Evolutionary conservation across 352 stramenopile species (phyloP).

Genomic region (Ophiocytium majus): DNA sequence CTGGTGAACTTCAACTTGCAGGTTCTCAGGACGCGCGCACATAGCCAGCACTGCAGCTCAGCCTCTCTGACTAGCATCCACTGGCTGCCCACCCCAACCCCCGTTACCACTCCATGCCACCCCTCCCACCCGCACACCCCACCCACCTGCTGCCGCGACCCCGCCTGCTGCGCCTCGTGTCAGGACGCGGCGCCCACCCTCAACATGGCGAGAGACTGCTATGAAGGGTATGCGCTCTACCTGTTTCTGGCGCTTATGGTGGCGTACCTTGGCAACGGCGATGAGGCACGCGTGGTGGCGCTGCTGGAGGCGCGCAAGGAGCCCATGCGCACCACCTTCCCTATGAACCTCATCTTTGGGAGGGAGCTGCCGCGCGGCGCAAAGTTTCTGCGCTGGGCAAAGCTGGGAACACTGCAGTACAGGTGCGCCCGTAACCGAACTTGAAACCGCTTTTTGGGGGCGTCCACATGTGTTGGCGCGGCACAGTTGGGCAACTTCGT

Average conservation of each 20-base stretch:
- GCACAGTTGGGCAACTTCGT: too few species aligned
- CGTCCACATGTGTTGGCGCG: too few species aligned
- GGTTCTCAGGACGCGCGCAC: too few species aligned
- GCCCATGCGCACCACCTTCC: slow-evolving; percentile 13
- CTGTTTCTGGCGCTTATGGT: slow-evolving; percentile 94
- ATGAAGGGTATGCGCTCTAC: slow-evolving; percentile 97
- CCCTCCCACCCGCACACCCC: too few species aligned
- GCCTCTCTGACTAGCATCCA: neutral
- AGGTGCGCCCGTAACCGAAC: too few species aligned
- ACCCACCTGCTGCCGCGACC: too few species aligned
- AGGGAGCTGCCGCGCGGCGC: slow-evolving; percentile 43
- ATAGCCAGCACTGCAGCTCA: too few species aligned
- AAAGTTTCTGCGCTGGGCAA: slow-evolving; percentile 55
- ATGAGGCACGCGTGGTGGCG: slow-evolving; percentile 57
- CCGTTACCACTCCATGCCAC: too few species aligned
- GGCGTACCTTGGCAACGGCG: slow-evolving; percentile 83
- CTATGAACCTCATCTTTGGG: slow-evolving; percentile 22
- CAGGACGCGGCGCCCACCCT: slow-evolving; percentile 77
- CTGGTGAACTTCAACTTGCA: too few species aligned
- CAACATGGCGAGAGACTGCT: slow-evolving; percentile 90
- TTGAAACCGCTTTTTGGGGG: too few species aligned
- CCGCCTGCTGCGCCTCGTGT: slow-evolving; percentile 15
- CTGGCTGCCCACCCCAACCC: neutral
- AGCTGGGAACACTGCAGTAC: slow-evolving; percentile 62
- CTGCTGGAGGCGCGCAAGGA: neutral